Base-by-base conservation (phyloP, 257 asterid species). In the Forsythia suspensa region DNA sequence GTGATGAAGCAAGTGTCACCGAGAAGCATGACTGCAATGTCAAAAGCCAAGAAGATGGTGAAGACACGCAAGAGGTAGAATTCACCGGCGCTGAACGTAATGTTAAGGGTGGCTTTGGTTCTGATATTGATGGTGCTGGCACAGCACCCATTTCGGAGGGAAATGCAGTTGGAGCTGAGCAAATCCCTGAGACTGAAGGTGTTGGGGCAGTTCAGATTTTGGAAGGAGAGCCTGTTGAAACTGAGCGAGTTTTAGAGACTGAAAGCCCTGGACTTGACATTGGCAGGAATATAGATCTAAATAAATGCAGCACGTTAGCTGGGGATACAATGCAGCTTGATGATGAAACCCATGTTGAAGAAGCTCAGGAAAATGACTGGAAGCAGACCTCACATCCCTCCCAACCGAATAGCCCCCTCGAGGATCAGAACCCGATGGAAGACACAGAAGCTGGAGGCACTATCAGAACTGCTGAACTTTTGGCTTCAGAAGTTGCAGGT, bases 31-130 rank as follows among this genome's bases (percentile, higher is more conserved):
- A 91, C 67, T 91, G 98, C 86, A 84, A 78, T 34, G 75, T 88
- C 81, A 90, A 84, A 87, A 86, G 70, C 85, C 94, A 80, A 67
- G 93, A 84, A 67, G 82, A 87, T 10, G 88, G 77, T 8, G 85
- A 84, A 69, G 97, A 91, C 84, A 93, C 99, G 16, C 97, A 95
- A 80, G 98, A 95, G 82, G 94, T 95, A 37, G 97, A 92, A 76
- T 87, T 86, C 82, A 80, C 79, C 0, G 79, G 96, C 39, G 75
- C 79, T 15, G 90, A 85, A 79, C 84, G 36, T 59, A 78, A 80
- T 66, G 81, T 74, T 43, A 87, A 86, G 81, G 97, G 88, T 34
- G 96, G 81, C 20, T 91, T 95, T 84, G 99, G 98, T 82, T 95
- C 99, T 16, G 96, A 93, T 65, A 89, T 93, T 68, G 89, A 91